phyloP scores from a whole-genome alignment of 2,329 filamentous ascomycete species.

The Fusarium nygamai region DNA sequence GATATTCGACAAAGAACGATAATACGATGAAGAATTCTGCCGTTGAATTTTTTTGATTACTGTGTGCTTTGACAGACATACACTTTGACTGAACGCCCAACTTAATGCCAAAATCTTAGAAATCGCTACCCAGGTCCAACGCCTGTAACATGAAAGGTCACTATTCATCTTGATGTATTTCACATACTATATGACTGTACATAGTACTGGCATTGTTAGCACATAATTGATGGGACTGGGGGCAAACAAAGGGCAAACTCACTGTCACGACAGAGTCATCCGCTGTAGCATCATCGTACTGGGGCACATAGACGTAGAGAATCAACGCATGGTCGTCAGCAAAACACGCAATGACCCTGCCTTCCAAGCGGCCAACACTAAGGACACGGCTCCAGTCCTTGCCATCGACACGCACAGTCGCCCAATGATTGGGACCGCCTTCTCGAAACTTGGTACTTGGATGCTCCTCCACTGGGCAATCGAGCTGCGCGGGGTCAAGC shows the following conservation, averaged over 20 bases:
- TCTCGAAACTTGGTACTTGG: conserved; percentile 83
- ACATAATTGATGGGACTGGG: background rate
- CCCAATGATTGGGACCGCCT: conserved; percentile 84
- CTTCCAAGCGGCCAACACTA: conserved; percentile 88
- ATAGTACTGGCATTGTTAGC: conserved; percentile 51
- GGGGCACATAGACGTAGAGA: conserved; percentile 82
- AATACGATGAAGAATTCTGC: conserved; percentile 33
- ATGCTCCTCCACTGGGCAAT: conserved; percentile 78
- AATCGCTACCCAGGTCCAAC: conserved; percentile 7
- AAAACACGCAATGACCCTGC: conserved; percentile 92
- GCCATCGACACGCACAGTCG: conserved; percentile 89
- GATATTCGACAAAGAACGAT: conserved; percentile 22
- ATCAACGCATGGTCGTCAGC: conserved; percentile 83
- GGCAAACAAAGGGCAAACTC: conserved; percentile 29
- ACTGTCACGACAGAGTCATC: conserved; percentile 83
- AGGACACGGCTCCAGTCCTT: conserved; percentile 95
- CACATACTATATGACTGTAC: conserved; percentile 55
- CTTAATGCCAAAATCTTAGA: conserved; percentile 8
- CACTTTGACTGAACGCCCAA: background rate
- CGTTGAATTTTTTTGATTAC: background rate
- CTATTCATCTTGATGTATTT: background rate
- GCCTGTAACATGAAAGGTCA: conserved; percentile 3
- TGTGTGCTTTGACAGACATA: background rate
- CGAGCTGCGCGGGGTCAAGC: conserved; percentile 80
- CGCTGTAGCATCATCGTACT: conserved; percentile 71